Evolutionary conservation across 768 basidiomycete species (phyloP), one percentile per base, ranked within the genome.

Genomic region (Ephemerocybe angulata): DNA sequence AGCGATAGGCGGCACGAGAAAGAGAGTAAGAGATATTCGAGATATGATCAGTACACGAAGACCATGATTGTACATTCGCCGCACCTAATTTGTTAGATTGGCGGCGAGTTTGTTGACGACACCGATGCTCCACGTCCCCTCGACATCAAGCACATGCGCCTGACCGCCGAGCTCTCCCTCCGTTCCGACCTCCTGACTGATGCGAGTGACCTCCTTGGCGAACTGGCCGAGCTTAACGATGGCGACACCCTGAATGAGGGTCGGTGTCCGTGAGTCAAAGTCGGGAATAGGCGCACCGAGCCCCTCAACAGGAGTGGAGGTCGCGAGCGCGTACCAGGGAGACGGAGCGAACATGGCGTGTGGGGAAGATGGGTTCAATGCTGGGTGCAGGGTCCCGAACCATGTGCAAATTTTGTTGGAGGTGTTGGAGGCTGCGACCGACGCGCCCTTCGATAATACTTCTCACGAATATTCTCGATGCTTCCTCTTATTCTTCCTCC

Each of bases 131-230:
- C 90, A 92, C 19, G 88, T 90, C 25, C 93, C 93, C 74, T 93
- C 89, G 48, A 93, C 92, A 55, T 92, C 90, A 25, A 89, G 69
- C 17, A 95, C 93, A 56, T 87, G 76, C 22, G 92, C 91, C 63
- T 93, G 90, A 13, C 90, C 90, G 47, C 91, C 91, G 50, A 93
- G 76, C 81, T 90, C 89, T 2, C 83, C 84, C 77, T 88, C 87
- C 53, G 86, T 90, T 21, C 88, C 88, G 67, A 96, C 93, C 67
- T 90, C 88, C 67, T 87, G 86, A 61, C 81, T 82, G 55, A 90
- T 88, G 55, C 93, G 82, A 55, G 92, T 93, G 33, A 94, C 92
- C 68, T 94, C 92, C 66, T 87, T 86, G 30, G 95, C 93, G 69
- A 98, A 96, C 63, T 89, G 87, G 54, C 88, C 85, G 27, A 98